A percentile compares a stretch with the other conserved stretches of the same genome.
These are phyloP conservation scores for Carallia brachiata DNA, from an alignment of 345 rosid species.

Conservation along the genomic window DNA sequence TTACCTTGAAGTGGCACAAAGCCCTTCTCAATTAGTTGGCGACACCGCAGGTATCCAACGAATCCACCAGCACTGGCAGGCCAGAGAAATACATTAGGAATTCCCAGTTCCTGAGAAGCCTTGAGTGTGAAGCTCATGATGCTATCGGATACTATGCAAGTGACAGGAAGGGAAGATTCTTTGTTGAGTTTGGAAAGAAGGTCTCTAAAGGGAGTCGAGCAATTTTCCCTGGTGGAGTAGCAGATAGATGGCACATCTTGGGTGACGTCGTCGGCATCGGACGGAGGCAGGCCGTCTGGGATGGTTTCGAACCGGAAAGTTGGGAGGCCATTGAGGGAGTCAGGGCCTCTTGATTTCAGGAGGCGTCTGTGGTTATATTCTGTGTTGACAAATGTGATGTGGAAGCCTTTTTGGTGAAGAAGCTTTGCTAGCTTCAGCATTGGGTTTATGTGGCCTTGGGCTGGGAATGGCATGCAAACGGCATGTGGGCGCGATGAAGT, in stretches of 20 bases:
- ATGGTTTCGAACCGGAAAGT: background rate
- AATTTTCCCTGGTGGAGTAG: background rate
- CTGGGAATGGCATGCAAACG: too few species aligned
- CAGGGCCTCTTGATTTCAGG: background rate
- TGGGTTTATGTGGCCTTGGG: too few species aligned
- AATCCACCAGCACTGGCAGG: background rate
- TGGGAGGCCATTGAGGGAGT: background rate
- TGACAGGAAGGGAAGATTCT: background rate
- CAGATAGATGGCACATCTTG: background rate
- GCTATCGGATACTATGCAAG: background rate
- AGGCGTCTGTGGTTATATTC: background rate
- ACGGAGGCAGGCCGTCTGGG: too few species aligned
- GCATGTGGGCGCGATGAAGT: too few species aligned
- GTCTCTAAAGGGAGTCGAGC: background rate
- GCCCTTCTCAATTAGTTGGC: background rate
- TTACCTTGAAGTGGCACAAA: background rate
- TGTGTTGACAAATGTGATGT: too few species aligned
- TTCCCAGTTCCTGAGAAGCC: background rate
- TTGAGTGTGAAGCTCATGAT: background rate
- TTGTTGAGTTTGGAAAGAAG: background rate
- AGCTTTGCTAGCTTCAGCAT: too few species aligned
- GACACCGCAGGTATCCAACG: background rate
- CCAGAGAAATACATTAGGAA: background rate
- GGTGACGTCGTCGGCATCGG: background rate
- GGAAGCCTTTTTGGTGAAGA: too few species aligned